Percentiles rank a stretch among this genome's conserved stretches.
Evolutionary conservation across 2,329 filamentous ascomycete species (phyloP).

Genomic region (Microascus cirrosus): DNA sequence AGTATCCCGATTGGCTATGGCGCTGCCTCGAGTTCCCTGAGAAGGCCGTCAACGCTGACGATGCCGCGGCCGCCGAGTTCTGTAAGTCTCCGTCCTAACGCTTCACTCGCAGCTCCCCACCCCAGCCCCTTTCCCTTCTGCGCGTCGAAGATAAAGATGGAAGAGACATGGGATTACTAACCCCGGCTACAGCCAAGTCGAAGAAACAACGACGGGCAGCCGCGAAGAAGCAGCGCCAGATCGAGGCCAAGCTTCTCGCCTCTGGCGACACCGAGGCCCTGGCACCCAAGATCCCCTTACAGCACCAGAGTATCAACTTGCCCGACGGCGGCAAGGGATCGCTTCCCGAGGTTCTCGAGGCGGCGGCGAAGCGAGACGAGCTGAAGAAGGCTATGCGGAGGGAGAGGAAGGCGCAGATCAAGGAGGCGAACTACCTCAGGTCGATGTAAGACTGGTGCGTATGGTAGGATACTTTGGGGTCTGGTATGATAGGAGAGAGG

Average conservation of each 20-base stretch:
- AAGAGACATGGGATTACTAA: background rate
- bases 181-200: constrained; percentile 54
- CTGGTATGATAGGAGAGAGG: background rate
- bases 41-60: constrained; percentile 38
- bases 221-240: constrained; percentile 47
- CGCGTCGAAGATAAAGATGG: background rate
- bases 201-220: constrained; percentile 69
- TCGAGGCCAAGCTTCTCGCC: constrained; percentile 49
- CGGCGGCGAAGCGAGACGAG: constrained; percentile 42
- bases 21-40: constrained; percentile 52
- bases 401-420: constrained; percentile 66
- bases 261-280: constrained; percentile 56
- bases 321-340: constrained; percentile 35
- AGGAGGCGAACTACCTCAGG: constrained; percentile 79
- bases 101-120: constrained; percentile 11
- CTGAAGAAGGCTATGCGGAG: constrained; percentile 62
- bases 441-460: constrained; percentile 45
- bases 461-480: background rate
- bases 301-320: constrained; percentile 69
- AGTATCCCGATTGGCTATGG: constrained; percentile 79
- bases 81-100: constrained; percentile 42
- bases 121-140: background rate
- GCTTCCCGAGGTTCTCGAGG: constrained; percentile 32
- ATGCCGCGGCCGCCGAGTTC: constrained; percentile 60
- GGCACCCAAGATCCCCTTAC: constrained; percentile 59